Evolutionary conservation across 2,329 filamentous ascomycete genomes (phyloP).

Genomic region (Epichloe hybrida): DNA sequence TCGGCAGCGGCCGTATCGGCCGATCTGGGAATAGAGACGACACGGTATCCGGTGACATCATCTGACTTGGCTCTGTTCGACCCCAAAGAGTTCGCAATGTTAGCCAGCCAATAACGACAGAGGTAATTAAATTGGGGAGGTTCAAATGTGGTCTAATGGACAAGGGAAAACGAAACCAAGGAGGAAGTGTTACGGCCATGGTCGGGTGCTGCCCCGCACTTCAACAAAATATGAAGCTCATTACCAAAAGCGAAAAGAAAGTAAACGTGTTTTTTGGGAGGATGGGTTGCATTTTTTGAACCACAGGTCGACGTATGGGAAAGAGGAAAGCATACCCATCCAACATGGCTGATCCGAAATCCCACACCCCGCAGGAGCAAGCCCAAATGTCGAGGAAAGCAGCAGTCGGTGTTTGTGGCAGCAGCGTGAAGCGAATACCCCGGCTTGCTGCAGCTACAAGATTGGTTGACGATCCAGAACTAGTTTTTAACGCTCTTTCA

Average conservation of each 20-base stretch:
- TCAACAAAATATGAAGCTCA: neutral
- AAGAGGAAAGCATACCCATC: constrained; percentile 27
- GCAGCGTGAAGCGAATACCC: neutral
- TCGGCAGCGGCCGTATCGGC: constrained; percentile 84
- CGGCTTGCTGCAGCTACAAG: neutral
- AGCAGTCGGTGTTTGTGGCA: constrained; percentile 4
- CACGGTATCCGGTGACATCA: constrained; percentile 59
- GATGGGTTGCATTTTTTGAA: neutral
- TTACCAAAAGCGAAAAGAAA: neutral
- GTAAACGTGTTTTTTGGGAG: neutral
- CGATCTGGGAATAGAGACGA: constrained; percentile 77
- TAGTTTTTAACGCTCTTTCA: neutral
- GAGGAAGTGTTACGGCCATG: constrained; percentile 1
- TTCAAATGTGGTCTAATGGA: constrained; percentile 5
- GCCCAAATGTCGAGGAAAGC: constrained; percentile 6
- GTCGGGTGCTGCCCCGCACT: constrained; percentile 4
- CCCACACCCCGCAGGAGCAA: constrained; percentile 11
- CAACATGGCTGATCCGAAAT: constrained; percentile 11
- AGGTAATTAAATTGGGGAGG: constrained; percentile 7
- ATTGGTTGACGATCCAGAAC: neutral
- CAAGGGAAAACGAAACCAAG: constrained; percentile 2
- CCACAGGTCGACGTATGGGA: constrained; percentile 3
- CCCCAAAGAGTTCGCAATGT: constrained; percentile 11
- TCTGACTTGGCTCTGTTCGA: constrained; percentile 30
- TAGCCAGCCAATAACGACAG: constrained; percentile 15